A percentile compares a stretch with the other conserved stretches of the same genome.
Evolutionary conservation across 2,329 filamentous ascomycete species (phyloP).

Genomic region (Claviceps monticola): DNA sequence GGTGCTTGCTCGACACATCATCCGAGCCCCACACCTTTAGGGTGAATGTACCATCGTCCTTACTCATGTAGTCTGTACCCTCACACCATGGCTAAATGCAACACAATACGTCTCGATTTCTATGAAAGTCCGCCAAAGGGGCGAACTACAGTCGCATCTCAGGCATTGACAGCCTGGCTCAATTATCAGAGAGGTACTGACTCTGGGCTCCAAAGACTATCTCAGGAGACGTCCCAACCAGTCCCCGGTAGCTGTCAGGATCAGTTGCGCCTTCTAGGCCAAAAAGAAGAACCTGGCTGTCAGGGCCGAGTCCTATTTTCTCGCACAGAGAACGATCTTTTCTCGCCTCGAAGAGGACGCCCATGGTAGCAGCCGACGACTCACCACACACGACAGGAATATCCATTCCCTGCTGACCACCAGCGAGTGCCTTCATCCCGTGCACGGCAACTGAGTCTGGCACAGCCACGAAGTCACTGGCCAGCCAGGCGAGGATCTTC

Average conservation of each 20-base stretch:
- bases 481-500: constrained; percentile 8
- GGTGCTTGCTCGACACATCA: no score
- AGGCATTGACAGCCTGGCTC: neutral
- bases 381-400: constrained; percentile 8
- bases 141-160: no score
- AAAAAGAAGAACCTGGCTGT: constrained; percentile 7
- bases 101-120: no score
- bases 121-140: no score
- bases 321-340: neutral
- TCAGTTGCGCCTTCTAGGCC: constrained; percentile 9
- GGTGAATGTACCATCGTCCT: no score
- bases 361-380: constrained; percentile 7
- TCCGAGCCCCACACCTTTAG: no score
- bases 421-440: constrained; percentile 8
- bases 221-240: constrained; percentile 4
- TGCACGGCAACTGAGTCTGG: constrained; percentile 5
- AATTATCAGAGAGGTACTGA: neutral
- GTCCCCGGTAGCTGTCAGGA: constrained; percentile 4
- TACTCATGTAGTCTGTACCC: no score
- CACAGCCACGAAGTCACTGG: constrained; percentile 9
- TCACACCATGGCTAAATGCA: no score
- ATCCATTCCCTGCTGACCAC: constrained; percentile 1
- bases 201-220: constrained; percentile 7
- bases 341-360: constrained; percentile 3
- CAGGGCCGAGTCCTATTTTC: constrained; percentile 3